Evolutionary conservation across 176 grass and related monocot species (phyloP), one percentile per base, ranked within the genome.

Genomic region (Dendrocalamus sinicus): DNA sequence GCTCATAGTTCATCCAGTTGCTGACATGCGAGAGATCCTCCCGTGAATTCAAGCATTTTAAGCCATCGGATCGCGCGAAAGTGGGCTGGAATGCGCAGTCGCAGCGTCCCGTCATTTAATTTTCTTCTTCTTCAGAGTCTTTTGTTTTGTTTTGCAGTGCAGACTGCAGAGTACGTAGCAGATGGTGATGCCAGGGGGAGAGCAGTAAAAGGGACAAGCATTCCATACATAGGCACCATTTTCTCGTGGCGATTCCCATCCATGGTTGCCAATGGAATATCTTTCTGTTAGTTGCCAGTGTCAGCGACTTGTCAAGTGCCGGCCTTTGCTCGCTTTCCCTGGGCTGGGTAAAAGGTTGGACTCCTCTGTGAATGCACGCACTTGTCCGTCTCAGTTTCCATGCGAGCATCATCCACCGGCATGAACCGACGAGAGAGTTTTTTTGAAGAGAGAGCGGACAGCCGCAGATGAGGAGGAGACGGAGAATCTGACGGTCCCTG

Each of bases 401-500:
- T 48, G 73, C 71, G 43, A 80, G 4, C 1, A 13, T 4, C 35
- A 32, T 9, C 54, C 28, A 39, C 22, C 62, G 19, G 54, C 45
- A 11, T 9, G 54, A 22, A 55, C 8, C 55, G 55, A 58, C 55
- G 1, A 67, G 44, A 51, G 82, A 22, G 75, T 30, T 30, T 30
- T 30, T 30, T 30, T 30, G 83, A 71, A 86, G 88, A 71, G 64
- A 71, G 37, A 37, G 67, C 57, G 68, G 58, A 60, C 58, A 60
- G 58, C 58, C 58, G 58, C 58, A 12, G 58, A 60, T 60, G 55
- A 12, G 48, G 20, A 44, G 12, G 30, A 7, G 43, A 28, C 24
- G 70, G 30, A 51, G 85, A 87, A 81, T 81, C 85, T 45, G 70
- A 81, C 85, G 85, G 85, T 57, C 85, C 85, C 85, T 9, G 48